phyloP scores from a whole-genome alignment of 352 stramenopile genomes.

The Phytophthora multivora region DNA sequence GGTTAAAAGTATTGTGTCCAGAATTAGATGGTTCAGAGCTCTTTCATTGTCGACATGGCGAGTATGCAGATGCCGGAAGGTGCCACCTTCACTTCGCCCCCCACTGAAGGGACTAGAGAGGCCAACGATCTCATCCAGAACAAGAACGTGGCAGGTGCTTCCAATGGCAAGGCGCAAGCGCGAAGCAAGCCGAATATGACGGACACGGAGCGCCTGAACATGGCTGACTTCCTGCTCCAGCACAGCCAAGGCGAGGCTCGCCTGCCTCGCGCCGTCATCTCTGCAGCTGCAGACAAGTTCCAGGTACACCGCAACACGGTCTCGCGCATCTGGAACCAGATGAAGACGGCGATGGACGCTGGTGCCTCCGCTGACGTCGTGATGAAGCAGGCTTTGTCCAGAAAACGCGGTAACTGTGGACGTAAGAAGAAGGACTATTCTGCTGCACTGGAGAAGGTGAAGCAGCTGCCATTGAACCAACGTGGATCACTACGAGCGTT shows the following conservation, averaged over 20 bases:
- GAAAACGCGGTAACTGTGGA: conserved; percentile 46
- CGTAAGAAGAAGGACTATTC: conserved; percentile 54
- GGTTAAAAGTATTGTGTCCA: conserved; percentile 7
- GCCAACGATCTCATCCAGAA: not conserved
- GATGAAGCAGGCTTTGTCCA: conserved; percentile 42
- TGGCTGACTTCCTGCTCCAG: conserved; percentile 46
- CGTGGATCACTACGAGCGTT: conserved; percentile 40
- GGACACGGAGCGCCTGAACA: conserved; percentile 39
- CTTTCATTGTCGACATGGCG: not conserved
- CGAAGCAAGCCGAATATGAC: conserved; percentile 43
- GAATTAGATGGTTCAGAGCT: conserved; percentile 24
- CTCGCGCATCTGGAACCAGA: conserved; percentile 47
- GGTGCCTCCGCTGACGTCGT: conserved; percentile 28
- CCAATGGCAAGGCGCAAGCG: conserved; percentile 1
- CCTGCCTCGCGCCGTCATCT: conserved; percentile 39
- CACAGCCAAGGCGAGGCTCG: conserved; percentile 34
- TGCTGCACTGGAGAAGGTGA: conserved; percentile 36
- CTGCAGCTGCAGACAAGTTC: conserved; percentile 39
- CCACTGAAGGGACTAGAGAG: not conserved
- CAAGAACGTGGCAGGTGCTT: not conserved
- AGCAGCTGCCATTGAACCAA: conserved; percentile 43
- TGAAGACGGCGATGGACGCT: conserved; percentile 34
- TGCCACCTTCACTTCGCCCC: conserved; percentile 2
- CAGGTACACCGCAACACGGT: conserved; percentile 52
- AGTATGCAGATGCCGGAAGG: not conserved